Conservation (phyloP, 306 rosid genomes). For the Crotalaria pallida region DNA sequence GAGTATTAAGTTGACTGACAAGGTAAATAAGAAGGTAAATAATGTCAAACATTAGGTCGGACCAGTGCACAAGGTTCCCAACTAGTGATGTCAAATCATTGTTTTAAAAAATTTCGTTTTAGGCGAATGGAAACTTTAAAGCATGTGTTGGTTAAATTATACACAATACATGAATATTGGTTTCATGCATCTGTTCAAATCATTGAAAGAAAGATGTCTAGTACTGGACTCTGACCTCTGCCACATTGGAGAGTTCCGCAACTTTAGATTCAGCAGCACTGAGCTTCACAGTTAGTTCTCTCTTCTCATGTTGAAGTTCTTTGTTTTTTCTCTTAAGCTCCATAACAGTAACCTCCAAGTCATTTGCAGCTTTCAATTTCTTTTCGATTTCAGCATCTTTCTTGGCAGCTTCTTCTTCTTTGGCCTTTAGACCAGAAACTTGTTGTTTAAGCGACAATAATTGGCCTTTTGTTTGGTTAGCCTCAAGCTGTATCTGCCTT, state of each 20-base stretch:
- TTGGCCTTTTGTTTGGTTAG: slow-evolving; percentile 69
- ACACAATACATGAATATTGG: neutral
- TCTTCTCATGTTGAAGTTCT: slow-evolving; percentile 76
- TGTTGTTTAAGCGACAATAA: slow-evolving; percentile 73
- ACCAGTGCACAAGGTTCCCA: too few species aligned
- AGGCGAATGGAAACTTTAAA: slow-evolving; percentile 12
- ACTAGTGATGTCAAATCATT: neutral
- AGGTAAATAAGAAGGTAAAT: neutral
- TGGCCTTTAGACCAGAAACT: slow-evolving; percentile 58
- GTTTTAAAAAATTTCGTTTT: neutral
- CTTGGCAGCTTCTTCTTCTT: slow-evolving; percentile 60
- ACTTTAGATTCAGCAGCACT: slow-evolving; percentile 55
- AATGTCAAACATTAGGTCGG: too few species aligned
- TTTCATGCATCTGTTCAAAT: slow-evolving; percentile 2
- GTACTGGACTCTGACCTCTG: slow-evolving; percentile 52
- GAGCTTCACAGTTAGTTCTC: slow-evolving; percentile 62
- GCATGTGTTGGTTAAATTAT: neutral
- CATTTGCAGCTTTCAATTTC: slow-evolving; percentile 56
- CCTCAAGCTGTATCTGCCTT: slow-evolving; percentile 73
- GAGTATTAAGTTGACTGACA: neutral
- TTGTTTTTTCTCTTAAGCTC: slow-evolving; percentile 70
- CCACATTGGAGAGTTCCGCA: slow-evolving; percentile 45
- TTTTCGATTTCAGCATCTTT: slow-evolving; percentile 62
- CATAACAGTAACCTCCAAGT: slow-evolving; percentile 55
- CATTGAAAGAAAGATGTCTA: neutral